Conservation (phyloP, 345 rosid genomes). For the Microthlaspi erraticum region DNA sequence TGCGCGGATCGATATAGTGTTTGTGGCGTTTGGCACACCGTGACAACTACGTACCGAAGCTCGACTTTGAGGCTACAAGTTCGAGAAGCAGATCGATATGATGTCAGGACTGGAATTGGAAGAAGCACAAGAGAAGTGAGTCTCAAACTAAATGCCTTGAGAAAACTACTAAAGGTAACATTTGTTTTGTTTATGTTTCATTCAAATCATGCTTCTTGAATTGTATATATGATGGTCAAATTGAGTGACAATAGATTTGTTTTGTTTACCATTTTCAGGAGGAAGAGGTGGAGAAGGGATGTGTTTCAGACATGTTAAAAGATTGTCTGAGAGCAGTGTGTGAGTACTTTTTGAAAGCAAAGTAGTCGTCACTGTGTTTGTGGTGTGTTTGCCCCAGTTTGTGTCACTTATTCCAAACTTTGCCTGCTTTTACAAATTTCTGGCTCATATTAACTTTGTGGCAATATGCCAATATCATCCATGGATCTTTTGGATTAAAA, state of each 20-base stretch:
- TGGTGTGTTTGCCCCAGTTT: conserved; percentile 18
- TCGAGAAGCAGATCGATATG: conserved; percentile 62
- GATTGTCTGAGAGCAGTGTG: conserved; percentile 33
- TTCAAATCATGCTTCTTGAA: conserved; percentile 11
- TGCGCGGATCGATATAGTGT: conserved; percentile 51
- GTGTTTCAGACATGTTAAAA: conserved; percentile 38
- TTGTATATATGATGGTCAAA: background rate
- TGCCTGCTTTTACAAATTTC: background rate
- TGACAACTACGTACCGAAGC: conserved; percentile 43
- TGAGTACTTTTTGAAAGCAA: conserved; percentile 28
- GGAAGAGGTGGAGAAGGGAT: conserved; percentile 22
- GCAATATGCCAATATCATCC: background rate
- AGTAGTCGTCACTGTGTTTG: conserved; percentile 34
- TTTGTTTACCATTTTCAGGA: conserved; percentile 9
- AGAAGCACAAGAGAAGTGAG: conserved; percentile 45
- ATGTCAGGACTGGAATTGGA: conserved; percentile 53
- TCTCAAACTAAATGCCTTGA: conserved; percentile 53
- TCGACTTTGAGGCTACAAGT: conserved; percentile 53
- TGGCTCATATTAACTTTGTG: background rate
- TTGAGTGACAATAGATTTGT: background rate
- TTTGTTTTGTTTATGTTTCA: background rate
- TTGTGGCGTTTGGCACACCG: conserved; percentile 58
- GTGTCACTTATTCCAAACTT: conserved; percentile 21
- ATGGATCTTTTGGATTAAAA: background rate
- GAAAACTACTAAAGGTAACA: conserved; percentile 35